Conservation (phyloP, 768 basidiomycete species). For the Hygrocybe punicea region DNA sequence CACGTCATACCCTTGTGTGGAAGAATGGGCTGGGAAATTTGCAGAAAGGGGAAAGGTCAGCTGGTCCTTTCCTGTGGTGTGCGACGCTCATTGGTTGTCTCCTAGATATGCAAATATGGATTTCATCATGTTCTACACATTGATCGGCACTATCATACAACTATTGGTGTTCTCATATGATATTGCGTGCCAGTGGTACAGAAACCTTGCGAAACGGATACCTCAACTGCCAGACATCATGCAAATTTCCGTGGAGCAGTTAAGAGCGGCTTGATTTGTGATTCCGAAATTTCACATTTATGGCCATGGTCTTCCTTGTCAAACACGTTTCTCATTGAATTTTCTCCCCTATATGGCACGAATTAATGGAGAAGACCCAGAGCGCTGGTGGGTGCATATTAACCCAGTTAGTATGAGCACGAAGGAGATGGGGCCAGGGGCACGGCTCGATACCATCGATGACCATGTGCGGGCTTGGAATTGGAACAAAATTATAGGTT, state of each 20-base stretch:
- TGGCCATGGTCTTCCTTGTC: slow-evolving; percentile 16
- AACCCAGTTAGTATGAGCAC: slow-evolving; percentile 29
- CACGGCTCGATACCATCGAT: slow-evolving; percentile 25
- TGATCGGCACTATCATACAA: not conserved
- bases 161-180: slow-evolving; percentile 29
- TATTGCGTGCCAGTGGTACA: slow-evolving; percentile 24
- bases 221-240: not conserved
- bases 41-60: slow-evolving; percentile 34
- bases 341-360: slow-evolving; percentile 28
- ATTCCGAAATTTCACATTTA: slow-evolving; percentile 14
- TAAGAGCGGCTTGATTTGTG: not conserved
- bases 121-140: slow-evolving; percentile 20
- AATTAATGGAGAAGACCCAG: slow-evolving; percentile 23
- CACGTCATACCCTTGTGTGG: slow-evolving; percentile 30
- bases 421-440: slow-evolving; percentile 27
- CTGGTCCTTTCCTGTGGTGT: not conserved
- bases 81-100: not conserved
- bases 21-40: slow-evolving; percentile 29
- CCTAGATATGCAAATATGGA: slow-evolving; percentile 32
- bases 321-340: slow-evolving; percentile 11
- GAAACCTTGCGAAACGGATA: slow-evolving; percentile 1
- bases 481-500: slow-evolving; percentile 11
- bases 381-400: slow-evolving; percentile 26
- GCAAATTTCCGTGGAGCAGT: not conserved
- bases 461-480: slow-evolving; percentile 28